phyloP scores from a whole-genome alignment of 345 rosid species.

The Hibiscus syriacus region DNA sequence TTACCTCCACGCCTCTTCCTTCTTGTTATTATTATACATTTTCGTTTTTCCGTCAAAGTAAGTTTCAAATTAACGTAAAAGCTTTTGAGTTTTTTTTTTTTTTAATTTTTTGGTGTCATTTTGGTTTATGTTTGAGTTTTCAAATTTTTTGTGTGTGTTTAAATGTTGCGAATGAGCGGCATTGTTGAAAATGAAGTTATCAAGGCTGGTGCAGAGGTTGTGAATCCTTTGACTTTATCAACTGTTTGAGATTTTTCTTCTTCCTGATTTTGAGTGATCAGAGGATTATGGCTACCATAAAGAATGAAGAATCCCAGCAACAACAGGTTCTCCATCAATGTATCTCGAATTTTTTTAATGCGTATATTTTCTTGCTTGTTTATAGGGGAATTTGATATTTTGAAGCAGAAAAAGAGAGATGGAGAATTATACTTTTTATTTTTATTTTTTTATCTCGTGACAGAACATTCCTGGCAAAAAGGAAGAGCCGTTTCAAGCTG shows the following conservation, averaged over 20 bases:
- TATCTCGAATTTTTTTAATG: neutral
- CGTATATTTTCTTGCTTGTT: too few species aligned
- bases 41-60: neutral
- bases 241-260: too few species aligned
- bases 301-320: conserved; percentile 23
- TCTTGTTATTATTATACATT: neutral
- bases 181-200: conserved; percentile 1
- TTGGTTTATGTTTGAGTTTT: neutral
- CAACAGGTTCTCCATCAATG: conserved; percentile 3
- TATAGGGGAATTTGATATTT: too few species aligned
- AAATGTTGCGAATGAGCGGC: neutral
- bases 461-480: neutral
- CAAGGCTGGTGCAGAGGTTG: neutral
- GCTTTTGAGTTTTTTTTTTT: too few species aligned
- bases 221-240: conserved; percentile 15
- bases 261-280: conserved; percentile 14
- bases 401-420: too few species aligned
- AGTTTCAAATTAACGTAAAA: conserved; percentile 4
- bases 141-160: neutral
- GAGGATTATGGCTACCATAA: conserved; percentile 41
- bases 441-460: neutral
- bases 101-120: neutral
- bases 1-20: neutral
- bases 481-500: neutral
- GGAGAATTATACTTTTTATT: too few species aligned